Evolutionary conservation across 768 basidiomycete genomes (phyloP).

Genomic region (Serendipita vermifera): DNA sequence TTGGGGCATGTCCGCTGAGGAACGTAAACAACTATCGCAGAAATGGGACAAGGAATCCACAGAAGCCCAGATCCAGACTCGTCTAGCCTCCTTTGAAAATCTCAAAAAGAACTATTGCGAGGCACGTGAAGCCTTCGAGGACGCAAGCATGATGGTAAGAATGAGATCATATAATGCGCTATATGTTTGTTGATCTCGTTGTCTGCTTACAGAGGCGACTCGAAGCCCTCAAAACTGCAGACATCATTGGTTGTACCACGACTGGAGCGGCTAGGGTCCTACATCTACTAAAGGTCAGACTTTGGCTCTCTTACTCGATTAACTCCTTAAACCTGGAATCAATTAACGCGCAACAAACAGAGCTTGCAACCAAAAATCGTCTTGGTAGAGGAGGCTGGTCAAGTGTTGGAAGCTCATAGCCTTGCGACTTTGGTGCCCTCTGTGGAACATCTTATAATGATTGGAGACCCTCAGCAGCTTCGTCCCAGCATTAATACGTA

Average conservation of each 20-base stretch:
- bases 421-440: slow-evolving; percentile 47
- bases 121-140: slow-evolving; percentile 25
- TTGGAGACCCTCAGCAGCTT: slow-evolving; percentile 70
- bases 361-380: slow-evolving; percentile 46
- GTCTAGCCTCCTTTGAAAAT: slow-evolving; percentile 31
- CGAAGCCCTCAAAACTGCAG: slow-evolving; percentile 23
- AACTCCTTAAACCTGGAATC: no score
- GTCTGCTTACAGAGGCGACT: not conserved
- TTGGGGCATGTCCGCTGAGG: slow-evolving; percentile 42
- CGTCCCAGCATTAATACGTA: slow-evolving; percentile 55
- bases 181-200: no score
- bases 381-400: slow-evolving; percentile 70
- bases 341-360: no score
- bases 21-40: slow-evolving; percentile 33
- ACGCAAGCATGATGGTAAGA: no score
- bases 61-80: slow-evolving; percentile 19
- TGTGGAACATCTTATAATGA: slow-evolving; percentile 60
- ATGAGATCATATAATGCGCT: no score
- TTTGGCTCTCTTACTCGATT: not conserved
- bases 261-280: slow-evolving; percentile 30
- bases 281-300: slow-evolving; percentile 39
- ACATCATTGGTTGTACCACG: slow-evolving; percentile 67
- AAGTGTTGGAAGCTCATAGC: slow-evolving; percentile 68
- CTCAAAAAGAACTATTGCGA: slow-evolving; percentile 31
- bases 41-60: slow-evolving; percentile 39